Evolutionary conservation across 495 filamentous ascomycete genomes (phyloP).

Genomic region (Aspergillus wentii): DNA sequence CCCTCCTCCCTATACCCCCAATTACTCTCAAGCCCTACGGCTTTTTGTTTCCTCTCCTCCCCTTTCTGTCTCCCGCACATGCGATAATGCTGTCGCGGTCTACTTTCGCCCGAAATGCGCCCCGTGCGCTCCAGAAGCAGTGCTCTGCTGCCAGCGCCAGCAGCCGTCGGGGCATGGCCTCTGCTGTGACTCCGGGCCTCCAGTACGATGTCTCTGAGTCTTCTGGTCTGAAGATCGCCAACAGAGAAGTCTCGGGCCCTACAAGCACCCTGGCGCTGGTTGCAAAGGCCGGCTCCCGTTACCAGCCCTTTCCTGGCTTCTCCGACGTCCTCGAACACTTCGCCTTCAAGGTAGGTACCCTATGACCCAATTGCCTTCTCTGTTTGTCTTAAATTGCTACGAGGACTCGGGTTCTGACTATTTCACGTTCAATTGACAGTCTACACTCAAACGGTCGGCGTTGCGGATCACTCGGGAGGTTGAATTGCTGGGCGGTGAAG

Average conservation of each 20-base stretch:
- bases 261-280: constrained; percentile 88
- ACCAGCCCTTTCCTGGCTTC: constrained; percentile 82
- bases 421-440: constrained; percentile 49
- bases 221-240: constrained; percentile 83
- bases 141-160: constrained; percentile 47
- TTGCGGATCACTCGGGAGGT: constrained; percentile 90
- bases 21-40: constrained; percentile 40
- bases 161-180: constrained; percentile 70
- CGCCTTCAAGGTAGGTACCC: constrained; percentile 82
- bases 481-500: constrained; percentile 87
- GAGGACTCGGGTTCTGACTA: constrained; percentile 3
- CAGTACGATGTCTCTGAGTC: constrained; percentile 84
- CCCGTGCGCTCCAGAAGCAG: constrained; percentile 66
- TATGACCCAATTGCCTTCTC: constrained; percentile 17
- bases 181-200: constrained; percentile 73
- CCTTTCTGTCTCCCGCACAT: constrained; percentile 37
- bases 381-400: background rate
- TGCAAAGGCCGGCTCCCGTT: constrained; percentile 87
- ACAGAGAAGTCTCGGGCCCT: constrained; percentile 79
- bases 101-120: constrained; percentile 70
- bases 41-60: constrained; percentile 23
- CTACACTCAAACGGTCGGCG: constrained; percentile 77
- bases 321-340: constrained; percentile 86
- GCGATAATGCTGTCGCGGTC: constrained; percentile 81
- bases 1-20: constrained; percentile 29